These are phyloP conservation scores for Lepraria neglecta DNA, from an alignment of 495 filamentous ascomycete species.

Conservation along the genomic window DNA sequence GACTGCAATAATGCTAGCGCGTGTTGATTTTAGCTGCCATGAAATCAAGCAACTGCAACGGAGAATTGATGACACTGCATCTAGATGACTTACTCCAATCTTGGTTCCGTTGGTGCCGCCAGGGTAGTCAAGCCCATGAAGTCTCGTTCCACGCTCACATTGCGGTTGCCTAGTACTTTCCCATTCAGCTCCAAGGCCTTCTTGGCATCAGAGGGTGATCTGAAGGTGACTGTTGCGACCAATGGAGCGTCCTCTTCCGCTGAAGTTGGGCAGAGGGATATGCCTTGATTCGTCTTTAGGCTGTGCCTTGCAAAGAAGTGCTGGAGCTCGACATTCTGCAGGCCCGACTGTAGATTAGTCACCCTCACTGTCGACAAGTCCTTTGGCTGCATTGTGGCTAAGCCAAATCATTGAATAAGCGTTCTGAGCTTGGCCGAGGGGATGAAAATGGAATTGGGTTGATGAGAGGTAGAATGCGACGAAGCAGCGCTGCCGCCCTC, in stretches of 20 bases:
- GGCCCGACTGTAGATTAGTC: neutral
- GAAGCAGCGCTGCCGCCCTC: too few relatives aligned
- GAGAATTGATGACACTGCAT: neutral
- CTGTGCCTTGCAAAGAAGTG: neutral
- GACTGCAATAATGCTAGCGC: conserved; percentile 9
- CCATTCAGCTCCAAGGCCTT: conserved; percentile 7
- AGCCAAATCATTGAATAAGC: neutral
- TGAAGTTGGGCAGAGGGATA: conserved; percentile 6
- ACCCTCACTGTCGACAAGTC: conserved; percentile 9
- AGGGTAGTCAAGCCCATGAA: conserved; percentile 12
- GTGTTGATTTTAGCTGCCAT: neutral
- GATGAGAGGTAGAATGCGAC: too few relatives aligned
- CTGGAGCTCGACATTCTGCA: neutral
- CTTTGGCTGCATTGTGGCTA: conserved; percentile 12
- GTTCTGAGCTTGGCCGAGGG: too few relatives aligned
- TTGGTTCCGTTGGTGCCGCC: neutral
- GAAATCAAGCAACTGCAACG: neutral
- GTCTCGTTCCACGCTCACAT: conserved; percentile 7
- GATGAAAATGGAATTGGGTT: too few relatives aligned
- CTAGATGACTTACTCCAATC: conserved; percentile 6
- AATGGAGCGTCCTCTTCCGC: neutral
- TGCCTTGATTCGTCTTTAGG: neutral
- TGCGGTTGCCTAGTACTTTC: neutral
- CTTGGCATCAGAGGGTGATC: neutral
- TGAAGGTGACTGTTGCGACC: conserved; percentile 13